These are phyloP conservation scores for Phlyctochytrium planicorne DNA, from an alignment of 192 early-diverging fungal species.

Conservation along the genomic window DNA sequence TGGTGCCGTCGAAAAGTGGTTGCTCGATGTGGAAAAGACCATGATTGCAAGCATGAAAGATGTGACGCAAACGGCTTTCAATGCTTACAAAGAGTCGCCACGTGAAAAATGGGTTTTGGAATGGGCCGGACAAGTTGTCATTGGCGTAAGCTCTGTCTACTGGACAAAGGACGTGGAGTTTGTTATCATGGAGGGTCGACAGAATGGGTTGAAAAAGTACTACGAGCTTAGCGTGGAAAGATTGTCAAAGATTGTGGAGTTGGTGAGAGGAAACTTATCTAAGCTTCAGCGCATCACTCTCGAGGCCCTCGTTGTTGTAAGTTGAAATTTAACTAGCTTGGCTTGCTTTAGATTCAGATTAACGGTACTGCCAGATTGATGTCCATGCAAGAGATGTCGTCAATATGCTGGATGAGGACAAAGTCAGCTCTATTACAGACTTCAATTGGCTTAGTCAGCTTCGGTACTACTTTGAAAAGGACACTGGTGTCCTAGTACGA, in stretches of 20 bases:
- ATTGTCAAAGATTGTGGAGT: conserved; percentile 53
- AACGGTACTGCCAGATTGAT: conserved; percentile 46
- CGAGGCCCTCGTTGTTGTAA: conserved; percentile 57
- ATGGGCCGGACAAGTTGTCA: conserved; percentile 64
- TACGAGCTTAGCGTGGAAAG: conserved; percentile 46
- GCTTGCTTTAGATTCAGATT: background rate
- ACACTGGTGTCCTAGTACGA: conserved; percentile 53
- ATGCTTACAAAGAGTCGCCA: conserved; percentile 44
- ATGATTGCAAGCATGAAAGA: conserved; percentile 52
- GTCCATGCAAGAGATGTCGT: conserved; percentile 63
- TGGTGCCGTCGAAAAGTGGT: conserved; percentile 59
- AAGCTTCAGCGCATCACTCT: conserved; percentile 47
- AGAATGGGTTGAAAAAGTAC: conserved; percentile 51
- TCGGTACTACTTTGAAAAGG: conserved; percentile 61
- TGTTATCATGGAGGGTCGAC: conserved; percentile 42
- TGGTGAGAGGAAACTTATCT: conserved; percentile 55
- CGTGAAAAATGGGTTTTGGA: conserved; percentile 60
- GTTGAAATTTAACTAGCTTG: conserved; percentile 4
- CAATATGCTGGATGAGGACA: conserved; percentile 43
- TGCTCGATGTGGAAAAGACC: conserved; percentile 54
- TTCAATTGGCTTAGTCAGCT: conserved; percentile 60
- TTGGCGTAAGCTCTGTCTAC: conserved; percentile 56
- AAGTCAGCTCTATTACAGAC: conserved; percentile 41
- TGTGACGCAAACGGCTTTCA: conserved; percentile 38
- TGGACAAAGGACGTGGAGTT: conserved; percentile 64